phyloP scores from a whole-genome alignment of 116 monocot genomes.

The Dioscorea cayenensis region DNA sequence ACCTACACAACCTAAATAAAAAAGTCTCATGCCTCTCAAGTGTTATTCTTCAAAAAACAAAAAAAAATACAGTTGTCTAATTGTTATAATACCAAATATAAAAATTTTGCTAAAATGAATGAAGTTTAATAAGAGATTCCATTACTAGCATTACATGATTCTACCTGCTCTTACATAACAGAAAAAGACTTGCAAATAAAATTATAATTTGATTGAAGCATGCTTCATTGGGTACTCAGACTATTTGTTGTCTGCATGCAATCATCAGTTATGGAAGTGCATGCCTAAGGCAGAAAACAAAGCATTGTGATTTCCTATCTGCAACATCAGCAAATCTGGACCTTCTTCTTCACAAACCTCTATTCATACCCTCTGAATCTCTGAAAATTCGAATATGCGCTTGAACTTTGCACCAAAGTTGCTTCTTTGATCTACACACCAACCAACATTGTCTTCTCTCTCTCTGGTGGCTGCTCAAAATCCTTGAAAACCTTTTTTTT shows the following conservation, averaged over 20 bases:
- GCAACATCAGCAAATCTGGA: not conserved
- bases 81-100: too few relatives aligned
- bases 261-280: not conserved
- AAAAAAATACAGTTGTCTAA: too few relatives aligned
- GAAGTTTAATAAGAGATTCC: too few relatives aligned
- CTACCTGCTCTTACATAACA: too few relatives aligned
- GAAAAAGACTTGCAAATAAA: too few relatives aligned
- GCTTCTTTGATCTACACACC: not conserved
- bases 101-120: too few relatives aligned
- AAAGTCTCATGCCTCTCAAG: too few relatives aligned
- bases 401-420: not conserved
- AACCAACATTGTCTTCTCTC: not conserved
- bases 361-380: not conserved
- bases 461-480: not conserved
- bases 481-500: not conserved
- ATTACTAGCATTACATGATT: too few relatives aligned
- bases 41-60: too few relatives aligned
- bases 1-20: too few relatives aligned
- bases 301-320: not conserved
- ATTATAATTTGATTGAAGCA: too few relatives aligned
- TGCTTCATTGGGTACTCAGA: too few relatives aligned
- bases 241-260: not conserved
- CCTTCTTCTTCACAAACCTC: not conserved
- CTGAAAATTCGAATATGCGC: slow-evolving; percentile 9
- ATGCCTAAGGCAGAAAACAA: not conserved